These are phyloP conservation scores for Cystobasidium slooffiae DNA, from an alignment of 1,284 basidiomycete species.

Conservation along the genomic window DNA sequence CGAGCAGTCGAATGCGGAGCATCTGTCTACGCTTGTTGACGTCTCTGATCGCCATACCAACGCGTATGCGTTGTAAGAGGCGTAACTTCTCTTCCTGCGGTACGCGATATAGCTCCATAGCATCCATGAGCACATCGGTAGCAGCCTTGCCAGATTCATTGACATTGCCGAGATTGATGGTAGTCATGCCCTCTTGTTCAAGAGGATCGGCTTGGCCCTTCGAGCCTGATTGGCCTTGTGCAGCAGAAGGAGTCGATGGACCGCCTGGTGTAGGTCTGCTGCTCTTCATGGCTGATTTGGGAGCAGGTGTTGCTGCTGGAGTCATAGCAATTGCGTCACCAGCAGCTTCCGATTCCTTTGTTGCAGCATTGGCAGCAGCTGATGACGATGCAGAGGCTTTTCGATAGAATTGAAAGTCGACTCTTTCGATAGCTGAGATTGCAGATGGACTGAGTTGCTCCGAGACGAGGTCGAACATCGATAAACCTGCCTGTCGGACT, in stretches of 20 bases:
- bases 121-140: conserved; percentile 70
- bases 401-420: conserved; percentile 60
- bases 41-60: conserved; percentile 70
- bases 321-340: conserved; percentile 44
- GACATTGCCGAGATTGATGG: conserved; percentile 55
- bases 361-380: neutral
- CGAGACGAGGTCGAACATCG: conserved; percentile 58
- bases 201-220: conserved; percentile 23
- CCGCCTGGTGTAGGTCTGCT: conserved; percentile 32
- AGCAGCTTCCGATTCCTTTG: conserved; percentile 37
- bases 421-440: conserved; percentile 55
- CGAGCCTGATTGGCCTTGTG: conserved; percentile 36
- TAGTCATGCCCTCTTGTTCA: conserved; percentile 55
- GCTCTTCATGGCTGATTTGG: conserved; percentile 19
- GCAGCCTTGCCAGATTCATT: conserved; percentile 44
- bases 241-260: conserved; percentile 48
- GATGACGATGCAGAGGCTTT: conserved; percentile 43
- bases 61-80: conserved; percentile 82
- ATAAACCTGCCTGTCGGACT: conserved; percentile 56
- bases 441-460: conserved; percentile 45
- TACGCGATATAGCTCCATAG: conserved; percentile 72
- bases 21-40: conserved; percentile 75
- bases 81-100: conserved; percentile 87
- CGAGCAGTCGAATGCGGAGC: conserved; percentile 77
- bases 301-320: conserved; percentile 44